phyloP scores from a whole-genome alignment of 2,329 filamentous ascomycete species.

The Talaromyces sp. region DNA sequence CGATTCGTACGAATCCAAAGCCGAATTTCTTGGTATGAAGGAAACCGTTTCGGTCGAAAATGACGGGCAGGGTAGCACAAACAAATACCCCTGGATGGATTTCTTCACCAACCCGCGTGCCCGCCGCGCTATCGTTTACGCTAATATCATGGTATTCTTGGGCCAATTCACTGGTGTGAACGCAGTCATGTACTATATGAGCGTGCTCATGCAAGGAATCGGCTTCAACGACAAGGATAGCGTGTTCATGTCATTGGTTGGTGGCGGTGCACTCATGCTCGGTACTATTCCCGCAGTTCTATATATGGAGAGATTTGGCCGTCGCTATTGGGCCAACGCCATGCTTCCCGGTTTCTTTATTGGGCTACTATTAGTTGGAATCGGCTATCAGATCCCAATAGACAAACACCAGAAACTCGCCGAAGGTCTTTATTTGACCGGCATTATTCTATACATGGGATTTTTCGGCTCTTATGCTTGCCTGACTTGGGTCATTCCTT shows the following conservation, averaged over 20 bases:
- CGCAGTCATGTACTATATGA: conserved; percentile 70
- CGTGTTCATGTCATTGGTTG: conserved; percentile 72
- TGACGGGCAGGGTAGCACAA: conserved; percentile 48
- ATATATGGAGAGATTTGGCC: conserved; percentile 68
- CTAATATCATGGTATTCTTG: conserved; percentile 65
- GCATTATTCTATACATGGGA: conserved; percentile 57
- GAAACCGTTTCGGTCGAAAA: conserved; percentile 57
- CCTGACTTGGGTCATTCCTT: conserved; percentile 62
- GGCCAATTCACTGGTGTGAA: conserved; percentile 70
- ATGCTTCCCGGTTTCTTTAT: conserved; percentile 71
- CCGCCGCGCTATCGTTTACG: conserved; percentile 62
- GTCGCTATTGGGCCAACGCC: conserved; percentile 68
- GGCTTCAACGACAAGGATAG: conserved; percentile 59
- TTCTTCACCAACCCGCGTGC: conserved; percentile 67
- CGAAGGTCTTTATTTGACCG: conserved; percentile 61
- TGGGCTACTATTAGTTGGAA: conserved; percentile 62
- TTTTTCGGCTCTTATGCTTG: conserved; percentile 66
- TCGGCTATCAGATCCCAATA: conserved; percentile 55
- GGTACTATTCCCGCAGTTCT: conserved; percentile 65
- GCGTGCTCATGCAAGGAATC: conserved; percentile 61
- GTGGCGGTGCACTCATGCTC: conserved; percentile 62
- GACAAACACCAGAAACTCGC: conserved; percentile 44
- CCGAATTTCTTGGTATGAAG: conserved; percentile 71
- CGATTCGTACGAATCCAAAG: conserved; percentile 52
- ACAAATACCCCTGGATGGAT: conserved; percentile 65